Percentiles rank a stretch among this genome's conserved stretches.
Conservation (phyloP, 495 filamentous ascomycete genomes). For the Aspergillus hancockii region DNA sequence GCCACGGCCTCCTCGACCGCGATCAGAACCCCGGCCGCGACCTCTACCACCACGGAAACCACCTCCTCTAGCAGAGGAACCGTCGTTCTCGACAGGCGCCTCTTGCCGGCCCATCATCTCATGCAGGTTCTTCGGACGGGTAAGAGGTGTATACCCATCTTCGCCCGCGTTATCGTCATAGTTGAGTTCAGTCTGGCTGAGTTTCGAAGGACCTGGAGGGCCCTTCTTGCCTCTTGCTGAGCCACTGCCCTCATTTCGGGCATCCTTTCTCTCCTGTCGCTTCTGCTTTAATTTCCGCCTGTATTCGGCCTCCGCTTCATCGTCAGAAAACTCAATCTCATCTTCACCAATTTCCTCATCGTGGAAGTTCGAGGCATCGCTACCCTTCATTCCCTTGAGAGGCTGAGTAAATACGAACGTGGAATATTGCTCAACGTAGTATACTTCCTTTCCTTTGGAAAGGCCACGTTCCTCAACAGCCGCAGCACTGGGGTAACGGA, state of each 20-base stretch:
- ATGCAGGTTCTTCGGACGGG: slow-evolving; percentile 61
- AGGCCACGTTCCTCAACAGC: slow-evolving; percentile 70
- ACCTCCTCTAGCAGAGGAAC: slow-evolving; percentile 25
- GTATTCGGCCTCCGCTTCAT: slow-evolving; percentile 86
- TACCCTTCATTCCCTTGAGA: slow-evolving; percentile 73
- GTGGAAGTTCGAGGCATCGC: slow-evolving; percentile 89
- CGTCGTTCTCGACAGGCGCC: slow-evolving; percentile 48
- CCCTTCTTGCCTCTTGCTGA: slow-evolving; percentile 35
- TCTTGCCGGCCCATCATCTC: slow-evolving; percentile 51
- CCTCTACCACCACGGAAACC: slow-evolving; percentile 42
- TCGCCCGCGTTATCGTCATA: slow-evolving; percentile 55
- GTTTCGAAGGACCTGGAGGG: slow-evolving; percentile 38
- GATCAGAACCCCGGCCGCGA: slow-evolving; percentile 46
- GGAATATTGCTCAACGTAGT: slow-evolving; percentile 74
- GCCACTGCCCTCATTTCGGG: slow-evolving; percentile 32
- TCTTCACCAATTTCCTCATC: slow-evolving; percentile 88
- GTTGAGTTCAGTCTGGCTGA: slow-evolving; percentile 50
- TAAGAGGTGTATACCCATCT: slow-evolving; percentile 65
- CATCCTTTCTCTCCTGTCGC: slow-evolving; percentile 49
- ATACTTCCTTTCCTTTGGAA: slow-evolving; percentile 63
- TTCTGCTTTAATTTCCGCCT: slow-evolving; percentile 69
- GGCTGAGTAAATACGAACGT: slow-evolving; percentile 81
- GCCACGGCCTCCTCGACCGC: slow-evolving; percentile 48
- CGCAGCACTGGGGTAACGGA: slow-evolving; percentile 64
- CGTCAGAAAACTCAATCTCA: slow-evolving; percentile 93